Percentiles rank a stretch among this genome's conserved stretches.
phyloP scores from a whole-genome alignment of 148 eudicot species.

The Rhododendron henanense region DNA sequence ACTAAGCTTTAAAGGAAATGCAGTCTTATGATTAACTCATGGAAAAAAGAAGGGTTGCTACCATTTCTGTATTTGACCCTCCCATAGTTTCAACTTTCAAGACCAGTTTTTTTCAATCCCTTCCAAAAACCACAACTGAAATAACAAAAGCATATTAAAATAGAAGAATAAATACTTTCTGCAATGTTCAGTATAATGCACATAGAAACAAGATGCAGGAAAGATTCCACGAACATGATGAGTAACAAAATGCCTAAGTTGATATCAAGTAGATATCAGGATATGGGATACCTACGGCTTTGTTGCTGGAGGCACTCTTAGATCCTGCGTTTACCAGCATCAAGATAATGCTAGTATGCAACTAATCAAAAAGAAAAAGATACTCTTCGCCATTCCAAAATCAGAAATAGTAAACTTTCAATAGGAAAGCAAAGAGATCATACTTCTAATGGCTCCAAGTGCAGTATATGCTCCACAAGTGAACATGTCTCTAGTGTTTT shows the following conservation, averaged over 20 bases:
- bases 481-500: conserved; percentile 55
- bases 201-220: neutral
- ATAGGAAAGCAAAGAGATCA: conserved; percentile 13
- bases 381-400: neutral
- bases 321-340: neutral
- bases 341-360: neutral
- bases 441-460: conserved; percentile 86
- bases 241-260: neutral
- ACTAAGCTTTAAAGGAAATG: neutral
- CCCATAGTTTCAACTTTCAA: neutral
- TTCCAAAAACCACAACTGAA: neutral
- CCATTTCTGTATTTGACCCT: neutral
- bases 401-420: neutral
- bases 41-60: neutral
- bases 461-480: conserved; percentile 78
- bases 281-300: conserved; percentile 1
- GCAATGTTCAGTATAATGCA: neutral
- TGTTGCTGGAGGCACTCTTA: neutral
- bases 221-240: neutral
- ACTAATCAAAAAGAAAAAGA: neutral
- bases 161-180: neutral
- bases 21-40: neutral
- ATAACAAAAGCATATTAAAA: neutral
- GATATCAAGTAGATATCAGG: neutral
- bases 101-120: neutral